Evolutionary conservation across 1,284 basidiomycete genomes (phyloP).

Genomic region (Cryptococcus sp.): DNA sequence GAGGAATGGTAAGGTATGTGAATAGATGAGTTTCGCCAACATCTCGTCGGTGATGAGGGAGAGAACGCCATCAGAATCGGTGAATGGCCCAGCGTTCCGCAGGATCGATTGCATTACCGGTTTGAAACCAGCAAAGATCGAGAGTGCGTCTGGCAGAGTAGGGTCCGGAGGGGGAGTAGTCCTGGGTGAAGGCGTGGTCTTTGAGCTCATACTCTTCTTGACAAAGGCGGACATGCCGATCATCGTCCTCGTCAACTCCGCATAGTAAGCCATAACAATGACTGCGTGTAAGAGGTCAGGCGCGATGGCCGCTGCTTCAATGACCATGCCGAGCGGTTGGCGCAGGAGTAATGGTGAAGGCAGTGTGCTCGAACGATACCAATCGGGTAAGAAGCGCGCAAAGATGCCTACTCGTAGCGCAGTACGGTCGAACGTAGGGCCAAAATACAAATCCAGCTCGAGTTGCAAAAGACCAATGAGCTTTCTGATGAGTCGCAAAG

Average conservation of each 20-base stretch:
- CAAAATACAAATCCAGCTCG: slow-evolving; percentile 50
- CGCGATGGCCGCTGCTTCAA: slow-evolving; percentile 83
- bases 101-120: slow-evolving; percentile 52
- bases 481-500: slow-evolving; percentile 73
- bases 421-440: slow-evolving; percentile 61
- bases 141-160: slow-evolving; percentile 33
- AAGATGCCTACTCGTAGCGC: slow-evolving; percentile 77
- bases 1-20: slow-evolving; percentile 91
- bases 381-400: slow-evolving; percentile 82
- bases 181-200: slow-evolving; percentile 50
- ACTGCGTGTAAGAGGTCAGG: slow-evolving; percentile 85
- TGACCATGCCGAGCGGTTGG: slow-evolving; percentile 81
- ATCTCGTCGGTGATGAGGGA: slow-evolving; percentile 45
- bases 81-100: slow-evolving; percentile 44
- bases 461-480: slow-evolving; percentile 64
- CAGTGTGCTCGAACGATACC: slow-evolving; percentile 73
- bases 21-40: slow-evolving; percentile 81
- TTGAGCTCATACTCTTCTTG: slow-evolving; percentile 42
- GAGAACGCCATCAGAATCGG: slow-evolving; percentile 41
- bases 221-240: slow-evolving; percentile 65
- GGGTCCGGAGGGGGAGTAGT: slow-evolving; percentile 46
- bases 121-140: slow-evolving; percentile 38
- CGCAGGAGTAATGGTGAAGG: slow-evolving; percentile 77
- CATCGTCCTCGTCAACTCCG: slow-evolving; percentile 78
- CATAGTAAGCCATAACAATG: slow-evolving; percentile 81